Conservation (phyloP, 768 basidiomycete genomes). For the Leucocoprinus sp. region DNA sequence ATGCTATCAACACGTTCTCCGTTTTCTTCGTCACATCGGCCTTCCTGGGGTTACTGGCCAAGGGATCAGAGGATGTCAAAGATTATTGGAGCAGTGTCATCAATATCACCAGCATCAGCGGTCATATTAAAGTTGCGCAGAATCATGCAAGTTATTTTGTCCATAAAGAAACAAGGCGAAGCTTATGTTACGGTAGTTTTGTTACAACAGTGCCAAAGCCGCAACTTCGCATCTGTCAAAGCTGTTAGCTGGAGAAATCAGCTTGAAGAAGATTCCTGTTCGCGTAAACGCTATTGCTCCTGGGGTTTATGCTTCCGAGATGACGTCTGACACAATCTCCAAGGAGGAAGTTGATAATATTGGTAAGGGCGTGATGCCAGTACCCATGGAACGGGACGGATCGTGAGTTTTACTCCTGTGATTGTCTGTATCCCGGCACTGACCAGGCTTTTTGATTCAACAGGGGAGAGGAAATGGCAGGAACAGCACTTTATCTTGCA, state of each 20-base stretch:
- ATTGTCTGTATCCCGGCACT: background rate
- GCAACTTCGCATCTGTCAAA: slow-evolving; percentile 71
- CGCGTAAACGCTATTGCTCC: slow-evolving; percentile 72
- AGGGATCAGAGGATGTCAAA: slow-evolving; percentile 52
- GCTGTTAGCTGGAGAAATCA: slow-evolving; percentile 70
- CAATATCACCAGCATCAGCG: slow-evolving; percentile 75
- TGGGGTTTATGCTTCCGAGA: slow-evolving; percentile 69
- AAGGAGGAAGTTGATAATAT: slow-evolving; percentile 43
- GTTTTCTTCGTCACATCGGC: slow-evolving; percentile 71
- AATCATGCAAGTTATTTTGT: slow-evolving; percentile 50
- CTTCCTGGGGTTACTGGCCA: slow-evolving; percentile 67
- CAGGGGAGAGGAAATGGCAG: slow-evolving; percentile 69
- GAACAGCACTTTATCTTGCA: slow-evolving; percentile 67
- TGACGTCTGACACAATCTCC: slow-evolving; percentile 50
- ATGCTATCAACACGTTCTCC: slow-evolving; percentile 64
- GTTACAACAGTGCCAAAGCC: slow-evolving; percentile 76
- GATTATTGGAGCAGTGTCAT: slow-evolving; percentile 60
- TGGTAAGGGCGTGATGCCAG: slow-evolving; percentile 49
- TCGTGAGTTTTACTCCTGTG: slow-evolving; percentile 38
- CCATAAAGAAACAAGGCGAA: background rate
- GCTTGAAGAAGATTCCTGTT: slow-evolving; percentile 56
- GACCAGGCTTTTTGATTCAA: background rate
- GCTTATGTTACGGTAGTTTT: slow-evolving; percentile 41
- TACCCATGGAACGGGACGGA: slow-evolving; percentile 59
- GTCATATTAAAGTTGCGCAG: slow-evolving; percentile 61